Base-by-base conservation (phyloP, 225 moss, liverwort and hornwort species). In the Polytrichum formosum region DNA sequence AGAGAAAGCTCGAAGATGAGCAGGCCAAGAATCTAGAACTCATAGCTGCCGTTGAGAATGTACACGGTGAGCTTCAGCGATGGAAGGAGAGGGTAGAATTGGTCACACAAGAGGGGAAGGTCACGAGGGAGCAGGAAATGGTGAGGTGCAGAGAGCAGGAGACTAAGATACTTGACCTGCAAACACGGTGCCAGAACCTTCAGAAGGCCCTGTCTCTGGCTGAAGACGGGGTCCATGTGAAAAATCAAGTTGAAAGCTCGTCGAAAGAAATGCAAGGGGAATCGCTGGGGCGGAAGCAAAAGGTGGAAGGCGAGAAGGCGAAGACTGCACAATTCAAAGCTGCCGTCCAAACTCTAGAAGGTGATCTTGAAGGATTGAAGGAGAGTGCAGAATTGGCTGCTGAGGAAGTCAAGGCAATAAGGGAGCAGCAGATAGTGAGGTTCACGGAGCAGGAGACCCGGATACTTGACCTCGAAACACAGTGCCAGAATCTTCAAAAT, bases 91-190 rank as follows among this genome's bases (percentile, higher is more conserved):
- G 63, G 6, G 83, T 78, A 66, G 62, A 28, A 37, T 73, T 71
- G 54, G 73, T 73, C 26, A 37, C 26, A 2, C 66, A 83, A 27
- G 67, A 83, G 69, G 75, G 68, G 55, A 65, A 30, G 20, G 61
- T 33, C 6, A 66, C 66, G 64, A 65, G 26, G 64, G 37, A 74
- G 31, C 80, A 75, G 66, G 70, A 69, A n/a, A 55, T 80, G 30
- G 10, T 54, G 63, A 71, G 82, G 67, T 76, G 74, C 18, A 80
- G 68, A 26, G 66, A 75, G n/a, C 81, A 79, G 16, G 81, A 77
- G 53, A 66, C 66, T 56, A 67, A 77, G 7, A 77, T 75, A 77
- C 25, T 73, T 37, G 76, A 68, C 27, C 74, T 84, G 69, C 77
- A 80, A 61, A 61, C 37, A 54, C 80, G 82, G 26, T 82, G 73